These are phyloP conservation scores for Trifolium repens DNA, from an alignment of 306 rosid genomes.

Conservation along the genomic window DNA sequence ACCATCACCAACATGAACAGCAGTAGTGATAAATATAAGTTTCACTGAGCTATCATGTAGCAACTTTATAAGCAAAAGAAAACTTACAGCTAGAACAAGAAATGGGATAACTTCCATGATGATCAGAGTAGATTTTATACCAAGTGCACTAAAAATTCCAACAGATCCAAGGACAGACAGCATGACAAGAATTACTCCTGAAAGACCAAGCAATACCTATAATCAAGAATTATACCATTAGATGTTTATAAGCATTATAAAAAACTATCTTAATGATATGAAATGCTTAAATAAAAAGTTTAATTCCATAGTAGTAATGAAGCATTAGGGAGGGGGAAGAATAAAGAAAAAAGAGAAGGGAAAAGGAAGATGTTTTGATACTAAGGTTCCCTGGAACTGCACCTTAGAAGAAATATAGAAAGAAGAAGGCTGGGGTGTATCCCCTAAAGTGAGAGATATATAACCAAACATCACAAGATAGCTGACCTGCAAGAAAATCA, in stretches of 20 bases:
- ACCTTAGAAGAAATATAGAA: conserved; percentile 97
- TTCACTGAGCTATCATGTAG: background rate
- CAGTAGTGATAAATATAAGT: conserved; percentile 8
- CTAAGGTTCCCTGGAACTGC: conserved; percentile 31
- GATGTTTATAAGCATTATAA: conserved; percentile 32
- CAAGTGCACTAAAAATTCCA: conserved; percentile 89
- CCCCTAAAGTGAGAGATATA: conserved; percentile 95
- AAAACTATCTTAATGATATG: conserved; percentile 18
- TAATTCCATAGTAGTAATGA: conserved; percentile 3
- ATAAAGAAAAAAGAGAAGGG: conserved; percentile 7
- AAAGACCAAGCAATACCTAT: conserved; percentile 93
- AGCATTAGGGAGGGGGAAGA: conserved; percentile 19
- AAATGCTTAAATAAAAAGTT: conserved; percentile 22
- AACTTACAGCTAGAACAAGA: conserved; percentile 98
- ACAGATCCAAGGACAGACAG: conserved; percentile 94
- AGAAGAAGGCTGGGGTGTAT: conserved; percentile 66
- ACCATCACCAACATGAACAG: conserved; percentile 26
- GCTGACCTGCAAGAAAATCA: conserved; percentile 78
- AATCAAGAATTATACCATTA: conserved; percentile 38
- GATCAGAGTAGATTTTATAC: conserved; percentile 92
- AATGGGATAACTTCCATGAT: conserved; percentile 99
- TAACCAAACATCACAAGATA: conserved; percentile 98
- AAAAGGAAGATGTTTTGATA: conserved; percentile 18
- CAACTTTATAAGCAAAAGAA: conserved; percentile 38
- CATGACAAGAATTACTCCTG: conserved; percentile 93